These are phyloP conservation scores for Mucor racemosus DNA, from an alignment of 371 early-diverging fungal species.

Conservation along the genomic window DNA sequence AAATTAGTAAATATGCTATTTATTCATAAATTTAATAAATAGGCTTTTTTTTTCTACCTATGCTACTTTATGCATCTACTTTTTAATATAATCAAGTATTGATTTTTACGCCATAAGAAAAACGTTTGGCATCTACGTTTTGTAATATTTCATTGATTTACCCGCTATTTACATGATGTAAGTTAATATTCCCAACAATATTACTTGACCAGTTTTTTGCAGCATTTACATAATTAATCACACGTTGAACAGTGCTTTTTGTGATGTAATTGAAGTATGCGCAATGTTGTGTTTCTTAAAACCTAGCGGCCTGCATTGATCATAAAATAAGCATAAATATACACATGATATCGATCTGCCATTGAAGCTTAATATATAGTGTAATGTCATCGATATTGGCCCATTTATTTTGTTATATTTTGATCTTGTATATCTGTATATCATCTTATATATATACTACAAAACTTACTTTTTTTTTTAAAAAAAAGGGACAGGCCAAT, in stretches of 20 bases:
- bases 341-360: too few species aligned
- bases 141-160: conserved; percentile 5
- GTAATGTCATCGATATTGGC: too few species aligned
- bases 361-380: too few species aligned
- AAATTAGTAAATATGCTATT: neutral
- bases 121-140: neutral
- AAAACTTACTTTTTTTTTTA: too few species aligned
- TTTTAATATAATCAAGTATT: neutral
- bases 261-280: neutral
- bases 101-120: neutral
- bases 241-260: neutral
- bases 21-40: neutral
- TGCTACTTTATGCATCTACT: neutral
- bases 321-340: too few species aligned
- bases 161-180: neutral
- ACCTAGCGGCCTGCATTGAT: too few species aligned
- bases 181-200: neutral
- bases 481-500: too few species aligned
- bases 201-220: neutral
- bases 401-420: too few species aligned
- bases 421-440: too few species aligned
- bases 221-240: neutral
- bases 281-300: too few species aligned
- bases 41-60: neutral
- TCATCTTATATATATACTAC: too few species aligned